Base-by-base conservation (phyloP, 2,329 filamentous ascomycete genomes). In the Monosporascus sp. region DNA sequence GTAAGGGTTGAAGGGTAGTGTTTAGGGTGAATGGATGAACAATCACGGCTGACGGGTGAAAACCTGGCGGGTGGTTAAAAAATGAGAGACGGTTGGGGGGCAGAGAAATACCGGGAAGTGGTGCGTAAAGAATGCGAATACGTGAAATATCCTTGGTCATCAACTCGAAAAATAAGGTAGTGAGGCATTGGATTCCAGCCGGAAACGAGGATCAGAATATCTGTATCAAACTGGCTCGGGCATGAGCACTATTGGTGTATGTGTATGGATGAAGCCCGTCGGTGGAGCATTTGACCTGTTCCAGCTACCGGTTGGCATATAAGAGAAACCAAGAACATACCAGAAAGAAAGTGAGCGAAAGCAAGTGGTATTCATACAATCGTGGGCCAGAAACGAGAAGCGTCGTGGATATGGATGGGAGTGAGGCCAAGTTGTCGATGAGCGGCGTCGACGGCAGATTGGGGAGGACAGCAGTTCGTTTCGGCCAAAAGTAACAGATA, bases 281-380 rank as follows among this genome's bases (percentile, higher is more conserved):
- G 3, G 24, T 20, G 1, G 24, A 9, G 11, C 18, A 3, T 15
- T 20, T 2, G n/a, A 6, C n/a, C 17, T 43, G n/a, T 14, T 43
- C 17, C n/a, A 67, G 22, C 50, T 18, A 18, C 22, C 39, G 53
- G 49, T 51, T 39, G 38, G 9, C 14, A n/a, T 25, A 44, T 3
- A 15, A 25, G 24, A 38, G 20, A 39, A 48, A 48, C n/a, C 2
- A n/a, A 36, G 15, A 20, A 65, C 62, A 53, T 59, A 62, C 63
- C 66, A 65, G 62, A 63, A 62, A 61, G 48, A 20, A 54, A 60
- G 51, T 27, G 55, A 58, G 51, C 50, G 52, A 50, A 49, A 65
- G 60, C 62, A 66, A 69, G 53, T 54, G 60, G 62, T 74, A 74
- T 66, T 58, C 68, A 73, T 75, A 74, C 63, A 73, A 64, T 62